Evolutionary conservation across 2,329 filamentous ascomycete species (phyloP), one percentile per base, ranked within the genome.

Genomic region (Alternaria triticimaculans): DNA sequence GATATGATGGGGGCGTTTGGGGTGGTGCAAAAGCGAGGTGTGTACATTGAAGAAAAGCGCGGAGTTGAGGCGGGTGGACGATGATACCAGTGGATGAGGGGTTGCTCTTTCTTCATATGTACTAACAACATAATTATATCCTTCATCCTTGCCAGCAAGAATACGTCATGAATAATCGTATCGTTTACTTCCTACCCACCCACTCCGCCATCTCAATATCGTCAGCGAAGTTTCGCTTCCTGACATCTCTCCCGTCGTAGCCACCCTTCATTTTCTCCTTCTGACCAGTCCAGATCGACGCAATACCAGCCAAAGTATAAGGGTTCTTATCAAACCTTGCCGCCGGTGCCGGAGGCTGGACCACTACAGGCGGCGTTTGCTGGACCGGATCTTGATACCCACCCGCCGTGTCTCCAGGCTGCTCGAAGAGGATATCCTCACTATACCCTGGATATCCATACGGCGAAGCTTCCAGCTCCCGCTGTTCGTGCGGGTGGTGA

Each of bases 261-360:
- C 44, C 33, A n/a, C 49, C 28, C 18, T 28, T 50, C 18, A 21
- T n/a, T 21, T 33, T 28, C 41, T 51, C 41, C 14, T 23, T 51
- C 4, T 18, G 18, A 8, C 41, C 23, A n/a, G 43, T 43, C 60
- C 56, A 63, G 5, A 55, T 63, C 6, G 60, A 60, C 45, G 45
- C 59, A 2, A 63, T 45, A 8, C 60, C 56, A 23, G 44, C 25
- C 33, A 33, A 21, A 12, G 56, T 63, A n/a, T 55, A 55, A 12
- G 56, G 56, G 23, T 60, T 63, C 18, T 41, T 57, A 37, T 45
- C 28, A 9, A 50, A 59, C 18, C 48, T n/a, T 8, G 30, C 59
- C 23, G 15, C 25, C 4, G 10, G 30, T 26, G 25, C 18, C 18
- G 50, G 44, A n/a, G 12, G 12, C 15, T 28, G 25, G 23, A 60